Evolutionary conservation across 2,329 filamentous ascomycete species (phyloP), one percentile per base, ranked within the genome.

Genomic region (Basipetospora chlamydospora): DNA sequence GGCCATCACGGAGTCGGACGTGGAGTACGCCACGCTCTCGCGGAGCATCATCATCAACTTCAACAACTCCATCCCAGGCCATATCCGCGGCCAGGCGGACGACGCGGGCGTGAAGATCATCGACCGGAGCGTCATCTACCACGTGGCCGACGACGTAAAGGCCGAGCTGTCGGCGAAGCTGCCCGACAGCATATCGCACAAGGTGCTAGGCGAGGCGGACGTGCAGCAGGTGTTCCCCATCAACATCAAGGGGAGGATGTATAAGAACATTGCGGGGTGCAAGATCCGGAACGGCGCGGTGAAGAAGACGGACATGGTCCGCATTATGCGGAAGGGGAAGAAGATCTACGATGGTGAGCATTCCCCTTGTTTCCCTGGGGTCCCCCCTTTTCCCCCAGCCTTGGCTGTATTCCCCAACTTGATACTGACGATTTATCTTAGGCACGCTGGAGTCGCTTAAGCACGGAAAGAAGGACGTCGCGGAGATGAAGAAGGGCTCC

Each of bases 401-500:
- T 39, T 26, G 3, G 6, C 26, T 22, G 18, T 21, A 16, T 34
- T 36, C 25, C 6, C 35, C 21, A 28, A 15, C 30, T 39, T 40
- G 31, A 37, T 47, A 40, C 44, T 45, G n/a, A n/a, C n/a, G 38
- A 49, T 38, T 38, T 12, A 22, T 16, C 39, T 20, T 40, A 94
- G 88, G 87, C 45, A 69, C 68, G 35, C 72, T 96, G 29, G 69
- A 74, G 13, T 83, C 83, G 1, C 73, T 98, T 40, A 95, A 90
- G 61, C 82, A 92, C 49, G 75, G 81, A 55, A 95, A 96, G 67
- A 92, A 92, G 55, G 84, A 95, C 45, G 82, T 90, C 21, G 64
- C 66, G 31, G 84, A 94, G 51, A 90, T 93, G 76, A 77, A 76
- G 49, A 96, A 93, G 59, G 87, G 86, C 40, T 74, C 70, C n/a